Evolutionary conservation across 2,329 filamentous ascomycete genomes (phyloP).

Genomic region (Colletotrichum agaves): DNA sequence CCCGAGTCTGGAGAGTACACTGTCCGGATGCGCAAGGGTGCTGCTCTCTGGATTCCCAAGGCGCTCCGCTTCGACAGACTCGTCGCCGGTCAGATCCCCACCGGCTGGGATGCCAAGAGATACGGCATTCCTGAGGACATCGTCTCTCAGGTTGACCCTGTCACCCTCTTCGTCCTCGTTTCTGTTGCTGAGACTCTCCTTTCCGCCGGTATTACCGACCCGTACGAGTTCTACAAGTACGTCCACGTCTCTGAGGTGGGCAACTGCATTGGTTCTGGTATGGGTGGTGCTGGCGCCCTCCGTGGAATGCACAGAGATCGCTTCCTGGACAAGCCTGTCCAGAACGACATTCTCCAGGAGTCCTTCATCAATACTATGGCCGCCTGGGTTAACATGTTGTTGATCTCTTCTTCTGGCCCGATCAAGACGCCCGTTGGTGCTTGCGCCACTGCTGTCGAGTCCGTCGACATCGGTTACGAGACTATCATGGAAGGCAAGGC

Average conservation of each 20-base stretch:
- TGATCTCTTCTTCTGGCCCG: slow-evolving; percentile 94
- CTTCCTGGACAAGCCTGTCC: slow-evolving; percentile 94
- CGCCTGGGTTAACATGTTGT: slow-evolving; percentile 99
- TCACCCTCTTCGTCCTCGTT: slow-evolving; percentile 94
- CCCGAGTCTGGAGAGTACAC: slow-evolving; percentile 93
- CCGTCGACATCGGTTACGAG: slow-evolving; percentile 96
- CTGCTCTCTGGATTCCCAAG: slow-evolving; percentile 95
- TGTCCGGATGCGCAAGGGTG: slow-evolving; percentile 94
- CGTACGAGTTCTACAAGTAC: slow-evolving; percentile 99
- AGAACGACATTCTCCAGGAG: slow-evolving; percentile 99
- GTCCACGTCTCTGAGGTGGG: slow-evolving; percentile 97
- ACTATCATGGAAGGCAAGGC: slow-evolving; percentile 99
- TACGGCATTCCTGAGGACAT: slow-evolving; percentile 99
- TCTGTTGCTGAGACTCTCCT: slow-evolving; percentile 92
- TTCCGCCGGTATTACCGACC: slow-evolving; percentile 94
- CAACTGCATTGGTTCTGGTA: slow-evolving; percentile 98
- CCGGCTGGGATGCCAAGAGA: slow-evolving; percentile 95
- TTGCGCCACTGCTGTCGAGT: slow-evolving; percentile 97
- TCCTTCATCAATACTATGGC: slow-evolving; percentile 99
- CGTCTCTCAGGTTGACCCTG: slow-evolving; percentile 95
- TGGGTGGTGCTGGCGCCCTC: slow-evolving; percentile 92
- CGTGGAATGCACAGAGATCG: slow-evolving; percentile 99
- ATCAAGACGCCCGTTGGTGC: slow-evolving; percentile 99
- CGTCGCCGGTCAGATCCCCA: slow-evolving; percentile 95
- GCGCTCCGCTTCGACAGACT: slow-evolving; percentile 96